Evolutionary conservation across 768 basidiomycete species (phyloP).

Genomic region (Asterophora parasitica): DNA sequence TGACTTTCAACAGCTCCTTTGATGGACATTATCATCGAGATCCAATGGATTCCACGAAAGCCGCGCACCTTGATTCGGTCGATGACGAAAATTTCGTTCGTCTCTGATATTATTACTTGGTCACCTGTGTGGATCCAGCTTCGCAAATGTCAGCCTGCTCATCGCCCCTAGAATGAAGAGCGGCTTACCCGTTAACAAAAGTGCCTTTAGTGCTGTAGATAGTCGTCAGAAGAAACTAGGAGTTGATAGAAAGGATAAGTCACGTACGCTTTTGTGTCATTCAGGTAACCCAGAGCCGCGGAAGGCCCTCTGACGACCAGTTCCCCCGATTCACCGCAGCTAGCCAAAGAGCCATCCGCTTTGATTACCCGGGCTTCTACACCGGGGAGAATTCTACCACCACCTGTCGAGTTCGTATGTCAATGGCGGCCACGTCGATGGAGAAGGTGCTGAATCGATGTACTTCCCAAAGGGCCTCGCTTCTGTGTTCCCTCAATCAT

Average conservation of each 20-base stretch:
- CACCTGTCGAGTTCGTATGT: conserved; percentile 20
- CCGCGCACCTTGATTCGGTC: conserved; percentile 53
- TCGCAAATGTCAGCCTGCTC: neutral
- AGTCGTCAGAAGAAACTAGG: conserved; percentile 5
- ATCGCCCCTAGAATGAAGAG: neutral
- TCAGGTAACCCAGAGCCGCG: conserved; percentile 37
- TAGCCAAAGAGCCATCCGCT: conserved; percentile 39
- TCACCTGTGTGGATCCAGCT: conserved; percentile 67
- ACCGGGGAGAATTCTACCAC: conserved; percentile 41
- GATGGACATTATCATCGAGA: neutral
- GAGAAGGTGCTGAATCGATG: conserved; percentile 9
- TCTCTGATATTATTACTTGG: conserved; percentile 44
- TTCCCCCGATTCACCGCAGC: conserved; percentile 43
- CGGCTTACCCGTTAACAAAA: conserved; percentile 50
- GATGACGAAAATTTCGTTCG: conserved; percentile 49
- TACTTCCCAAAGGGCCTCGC: conserved; percentile 35
- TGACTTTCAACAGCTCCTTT: conserved; percentile 64
- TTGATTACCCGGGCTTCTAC: conserved; percentile 40
- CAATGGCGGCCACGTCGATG: neutral
- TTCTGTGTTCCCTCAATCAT: conserved; percentile 40
- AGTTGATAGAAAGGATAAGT: conserved; percentile 6
- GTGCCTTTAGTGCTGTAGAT: conserved; percentile 48
- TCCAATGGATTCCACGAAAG: too few species aligned
- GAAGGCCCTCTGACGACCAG: conserved; percentile 42
- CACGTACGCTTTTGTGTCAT: conserved; percentile 49